Evolutionary conservation across 495 filamentous ascomycete genomes (phyloP), one percentile per base, ranked within the genome.

Genomic region (Penicillium chermesinum): DNA sequence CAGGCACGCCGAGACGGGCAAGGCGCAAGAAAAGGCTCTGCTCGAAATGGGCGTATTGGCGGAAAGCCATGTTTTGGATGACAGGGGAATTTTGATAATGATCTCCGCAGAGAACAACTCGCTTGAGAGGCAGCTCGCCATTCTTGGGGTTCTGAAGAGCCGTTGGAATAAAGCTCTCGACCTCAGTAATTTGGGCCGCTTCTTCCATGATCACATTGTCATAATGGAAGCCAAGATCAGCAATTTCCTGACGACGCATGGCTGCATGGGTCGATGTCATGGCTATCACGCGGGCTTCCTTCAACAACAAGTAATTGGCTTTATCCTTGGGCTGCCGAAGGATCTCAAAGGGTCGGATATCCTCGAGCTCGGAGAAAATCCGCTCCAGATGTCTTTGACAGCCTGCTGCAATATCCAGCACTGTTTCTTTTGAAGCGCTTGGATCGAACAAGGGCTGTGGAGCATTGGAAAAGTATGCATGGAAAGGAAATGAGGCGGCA

Each of bases 161-260:
- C 7, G 94, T 69, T 15, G 93, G 93, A 44, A 97, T 90, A 67
- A 99, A 96, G 58, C 88, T 95, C 60, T 97, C 94, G 36, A 96
- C 87, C 62, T 99, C 93, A 8, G 94, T 97, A 60, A 97, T 94
- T 56, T 99, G 93, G 16, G 93, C 93, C 2, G 93, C 90, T 72
- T 99, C 93, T 77, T 99, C 93, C 91, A 99, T 95, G 41, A 99
- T 75, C 12, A 99, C 86, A 54, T 96, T 97, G 67, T 97, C 91
- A 55, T 97, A 99, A 53, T 89, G 87, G 74, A 99, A 97, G 5
- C 93, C 94, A 37, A 96, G 76, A 15, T 80, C 76, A 0, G 88
- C 84, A 57, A 99, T 99, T 58, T 97, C 93, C 50, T 87, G 83
- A 40, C 90, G 77, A 48, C 91, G 84, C 85, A 98, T 99, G n/a